Percentiles rank a stretch among this genome's conserved stretches.
Conservation (phyloP, 2,329 filamentous ascomycete genomes). For the Apiospora marii region DNA sequence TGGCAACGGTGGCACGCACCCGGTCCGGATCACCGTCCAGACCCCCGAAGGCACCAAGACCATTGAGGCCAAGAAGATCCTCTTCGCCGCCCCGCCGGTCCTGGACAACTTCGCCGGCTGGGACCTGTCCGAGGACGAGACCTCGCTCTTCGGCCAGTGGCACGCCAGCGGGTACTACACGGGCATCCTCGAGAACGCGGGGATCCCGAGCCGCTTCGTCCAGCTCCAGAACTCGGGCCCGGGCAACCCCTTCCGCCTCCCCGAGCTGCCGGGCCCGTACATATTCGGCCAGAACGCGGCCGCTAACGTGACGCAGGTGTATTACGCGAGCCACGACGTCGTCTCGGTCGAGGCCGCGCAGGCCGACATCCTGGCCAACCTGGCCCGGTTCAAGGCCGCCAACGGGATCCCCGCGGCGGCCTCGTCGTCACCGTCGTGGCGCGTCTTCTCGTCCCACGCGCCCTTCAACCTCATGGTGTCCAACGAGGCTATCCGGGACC, state of each 20-base stretch:
- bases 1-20: background rate
- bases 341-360: background rate
- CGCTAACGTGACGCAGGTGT: conserved; percentile 3
- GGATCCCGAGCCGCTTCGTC: background rate
- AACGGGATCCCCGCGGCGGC: background rate
- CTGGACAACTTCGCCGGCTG: background rate
- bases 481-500: background rate
- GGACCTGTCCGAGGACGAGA: background rate
- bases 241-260: background rate
- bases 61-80: conserved; percentile 14
- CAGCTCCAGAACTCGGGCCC: background rate
- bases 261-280: conserved; percentile 3
- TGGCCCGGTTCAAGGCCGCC: background rate
- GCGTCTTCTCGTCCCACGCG: background rate
- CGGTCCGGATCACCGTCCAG: background rate
- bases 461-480: conserved; percentile 13
- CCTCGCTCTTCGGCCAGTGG: background rate
- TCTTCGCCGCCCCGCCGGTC: background rate
- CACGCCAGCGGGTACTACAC: conserved; percentile 4
- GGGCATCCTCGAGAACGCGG: background rate
- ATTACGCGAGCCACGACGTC: background rate
- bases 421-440: background rate
- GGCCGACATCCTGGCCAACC: background rate
- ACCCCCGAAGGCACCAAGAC: background rate
- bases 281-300: background rate